A percentile compares a stretch with the other conserved stretches of the same genome.
Conservation (phyloP, 768 basidiomycete genomes). For the Phlebiopsis flavidoalba region DNA sequence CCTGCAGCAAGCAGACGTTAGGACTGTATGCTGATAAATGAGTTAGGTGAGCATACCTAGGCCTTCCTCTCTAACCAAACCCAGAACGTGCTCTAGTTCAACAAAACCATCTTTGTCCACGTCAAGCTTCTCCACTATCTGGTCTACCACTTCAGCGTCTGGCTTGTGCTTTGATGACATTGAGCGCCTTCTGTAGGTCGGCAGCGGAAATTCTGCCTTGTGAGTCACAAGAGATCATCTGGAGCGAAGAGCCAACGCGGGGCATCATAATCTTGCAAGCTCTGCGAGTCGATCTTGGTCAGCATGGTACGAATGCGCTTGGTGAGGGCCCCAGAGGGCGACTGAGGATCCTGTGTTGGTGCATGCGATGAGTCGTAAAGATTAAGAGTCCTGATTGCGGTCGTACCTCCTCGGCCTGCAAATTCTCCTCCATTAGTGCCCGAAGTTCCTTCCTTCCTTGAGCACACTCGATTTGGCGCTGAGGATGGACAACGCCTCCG, state of each 20-base stretch:
- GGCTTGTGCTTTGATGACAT: slow-evolving; percentile 93
- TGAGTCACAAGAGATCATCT: slow-evolving; percentile 80
- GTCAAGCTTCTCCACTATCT: slow-evolving; percentile 89
- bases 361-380: slow-evolving; percentile 5
- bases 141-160: slow-evolving; percentile 81
- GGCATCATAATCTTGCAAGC: slow-evolving; percentile 81
- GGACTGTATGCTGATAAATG: background rate
- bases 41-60: slow-evolving; percentile 46
- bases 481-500: slow-evolving; percentile 84
- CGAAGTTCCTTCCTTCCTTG: slow-evolving; percentile 93
- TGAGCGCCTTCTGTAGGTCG: slow-evolving; percentile 86
- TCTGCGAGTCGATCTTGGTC: slow-evolving; percentile 89
- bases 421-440: slow-evolving; percentile 89
- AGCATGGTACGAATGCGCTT: slow-evolving; percentile 96
- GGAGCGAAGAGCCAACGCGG: slow-evolving; percentile 80
- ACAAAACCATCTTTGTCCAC: slow-evolving; percentile 95
- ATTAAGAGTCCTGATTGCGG: background rate
- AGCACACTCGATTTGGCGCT: slow-evolving; percentile 93
- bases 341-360: slow-evolving; percentile 62
- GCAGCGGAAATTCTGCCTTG: slow-evolving; percentile 86
- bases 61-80: slow-evolving; percentile 83
- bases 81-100: slow-evolving; percentile 90
- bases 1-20: slow-evolving; percentile 35
- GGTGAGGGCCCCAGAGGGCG: slow-evolving; percentile 81
- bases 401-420: slow-evolving; percentile 78